Evolutionary conservation across 2,329 filamentous ascomycete species (phyloP).

Genomic region (Ramularia collo-cygni): DNA sequence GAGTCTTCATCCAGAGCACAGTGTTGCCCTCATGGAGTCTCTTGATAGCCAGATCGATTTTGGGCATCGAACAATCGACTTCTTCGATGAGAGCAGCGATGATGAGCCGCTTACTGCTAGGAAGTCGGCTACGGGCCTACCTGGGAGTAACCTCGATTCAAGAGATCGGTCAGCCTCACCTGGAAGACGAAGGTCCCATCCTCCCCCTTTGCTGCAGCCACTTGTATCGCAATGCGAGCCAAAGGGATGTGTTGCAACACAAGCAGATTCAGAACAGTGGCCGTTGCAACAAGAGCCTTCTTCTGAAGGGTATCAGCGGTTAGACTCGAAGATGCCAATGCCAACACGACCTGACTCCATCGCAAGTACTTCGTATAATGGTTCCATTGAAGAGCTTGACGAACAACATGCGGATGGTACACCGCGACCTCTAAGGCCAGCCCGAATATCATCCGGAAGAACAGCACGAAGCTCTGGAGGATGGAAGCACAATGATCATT

Average conservation of each 20-base stretch:
- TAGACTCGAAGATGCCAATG: constrained; percentile 14
- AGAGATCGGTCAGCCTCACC: constrained; percentile 13
- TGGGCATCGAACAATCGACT: constrained; percentile 27
- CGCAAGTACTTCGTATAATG: constrained; percentile 22
- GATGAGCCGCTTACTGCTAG: constrained; percentile 12
- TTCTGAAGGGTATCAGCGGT: constrained; percentile 22
- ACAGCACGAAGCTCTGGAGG: constrained; percentile 11
- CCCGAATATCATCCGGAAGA: constrained; percentile 11
- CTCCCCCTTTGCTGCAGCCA: constrained; percentile 12
- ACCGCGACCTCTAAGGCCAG: constrained; percentile 12
- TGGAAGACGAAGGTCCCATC: constrained; percentile 14
- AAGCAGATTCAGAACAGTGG: constrained; percentile 18
- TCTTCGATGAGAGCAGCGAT: constrained; percentile 29
- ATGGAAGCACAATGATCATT: constrained; percentile 3
- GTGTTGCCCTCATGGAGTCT: constrained; percentile 21
- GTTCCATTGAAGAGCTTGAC: constrained; percentile 23
- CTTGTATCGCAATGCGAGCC: constrained; percentile 18
- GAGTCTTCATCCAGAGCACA: constrained; percentile 29
- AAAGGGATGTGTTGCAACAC: constrained; percentile 9
- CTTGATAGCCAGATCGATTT: constrained; percentile 27
- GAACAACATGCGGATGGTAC: constrained; percentile 13
- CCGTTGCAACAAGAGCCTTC: constrained; percentile 15
- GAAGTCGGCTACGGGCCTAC: background rate
- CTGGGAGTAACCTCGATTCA: constrained; percentile 10
- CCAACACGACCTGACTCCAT: constrained; percentile 10